Evolutionary conservation across 495 filamentous ascomycete species (phyloP).

Genomic region (Penicillium canescens): DNA sequence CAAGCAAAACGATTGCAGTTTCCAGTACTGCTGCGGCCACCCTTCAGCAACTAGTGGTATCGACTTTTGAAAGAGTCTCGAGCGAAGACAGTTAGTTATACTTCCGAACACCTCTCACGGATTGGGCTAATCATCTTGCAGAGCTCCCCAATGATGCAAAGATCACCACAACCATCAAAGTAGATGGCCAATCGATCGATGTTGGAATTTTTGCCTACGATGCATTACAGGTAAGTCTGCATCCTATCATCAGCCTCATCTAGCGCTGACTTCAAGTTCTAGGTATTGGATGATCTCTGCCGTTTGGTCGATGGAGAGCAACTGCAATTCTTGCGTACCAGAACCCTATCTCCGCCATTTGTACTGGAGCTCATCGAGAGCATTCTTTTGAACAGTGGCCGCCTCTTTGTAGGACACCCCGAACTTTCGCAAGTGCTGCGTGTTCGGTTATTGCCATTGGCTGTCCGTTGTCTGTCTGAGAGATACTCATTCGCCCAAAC

Average conservation of each 20-base stretch:
- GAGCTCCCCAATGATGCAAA: slow-evolving; percentile 54
- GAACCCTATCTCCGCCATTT: slow-evolving; percentile 73
- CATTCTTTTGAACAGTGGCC: slow-evolving; percentile 78
- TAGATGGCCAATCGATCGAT: slow-evolving; percentile 59
- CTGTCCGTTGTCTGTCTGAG: slow-evolving; percentile 76
- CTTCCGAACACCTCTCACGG: background rate
- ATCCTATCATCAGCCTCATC: background rate
- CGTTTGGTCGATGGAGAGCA: slow-evolving; percentile 81
- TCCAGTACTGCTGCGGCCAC: slow-evolving; percentile 94
- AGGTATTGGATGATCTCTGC: slow-evolving; percentile 88
- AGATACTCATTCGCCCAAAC: slow-evolving; percentile 79
- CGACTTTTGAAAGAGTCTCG: slow-evolving; percentile 88
- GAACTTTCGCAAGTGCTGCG: slow-evolving; percentile 81
- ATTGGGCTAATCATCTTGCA: slow-evolving; percentile 40
- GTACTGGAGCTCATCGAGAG: slow-evolving; percentile 91
- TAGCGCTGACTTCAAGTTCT: slow-evolving; percentile 18
- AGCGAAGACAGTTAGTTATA: slow-evolving; percentile 63
- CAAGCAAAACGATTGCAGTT: slow-evolving; percentile 86
- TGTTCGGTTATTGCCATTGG: slow-evolving; percentile 79
- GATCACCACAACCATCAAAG: slow-evolving; percentile 34
- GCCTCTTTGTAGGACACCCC: slow-evolving; percentile 72
- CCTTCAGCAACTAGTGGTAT: slow-evolving; percentile 88
- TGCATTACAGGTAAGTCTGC: slow-evolving; percentile 64
- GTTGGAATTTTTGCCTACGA: slow-evolving; percentile 80
- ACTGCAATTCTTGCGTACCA: slow-evolving; percentile 74